Conservation (phyloP, 139 green algal genomes). For the Pycnococcus provasolii region DNA sequence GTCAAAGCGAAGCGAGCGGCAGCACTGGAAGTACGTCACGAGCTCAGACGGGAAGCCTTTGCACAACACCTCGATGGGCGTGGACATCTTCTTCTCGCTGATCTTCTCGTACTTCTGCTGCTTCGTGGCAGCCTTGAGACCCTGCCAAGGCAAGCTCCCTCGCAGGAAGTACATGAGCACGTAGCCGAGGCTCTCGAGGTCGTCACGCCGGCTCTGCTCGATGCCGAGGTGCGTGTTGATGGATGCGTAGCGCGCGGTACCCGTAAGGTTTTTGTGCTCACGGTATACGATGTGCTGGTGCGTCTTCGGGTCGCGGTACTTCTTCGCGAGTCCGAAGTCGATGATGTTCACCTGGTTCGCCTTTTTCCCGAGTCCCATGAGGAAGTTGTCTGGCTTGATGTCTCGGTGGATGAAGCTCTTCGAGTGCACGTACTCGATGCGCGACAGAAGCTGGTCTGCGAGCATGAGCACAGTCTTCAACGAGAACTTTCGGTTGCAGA, state of each 20-base stretch:
- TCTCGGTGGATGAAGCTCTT: constrained; percentile 96
- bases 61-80: constrained; percentile 91
- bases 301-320: constrained; percentile 95
- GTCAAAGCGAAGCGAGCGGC: constrained; percentile 89
- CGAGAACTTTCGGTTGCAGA: constrained; percentile 93
- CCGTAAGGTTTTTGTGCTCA: constrained; percentile 98
- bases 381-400: constrained; percentile 99
- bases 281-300: constrained; percentile 98
- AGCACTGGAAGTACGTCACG: constrained; percentile 94
- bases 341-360: constrained; percentile 99
- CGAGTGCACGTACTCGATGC: constrained; percentile 95
- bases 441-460: constrained; percentile 87
- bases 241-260: constrained; percentile 94
- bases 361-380: constrained; percentile 94
- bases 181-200: constrained; percentile 92
- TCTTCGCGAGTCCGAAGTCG: constrained; percentile 98
- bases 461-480: constrained; percentile 99
- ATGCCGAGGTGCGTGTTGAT: constrained; percentile 99
- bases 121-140: constrained; percentile 96
- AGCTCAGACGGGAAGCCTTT: constrained; percentile 95
- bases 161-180: constrained; percentile 99
- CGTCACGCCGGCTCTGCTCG: constrained; percentile 90
- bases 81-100: constrained; percentile 99
- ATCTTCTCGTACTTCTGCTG: constrained; percentile 99
- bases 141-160: constrained; percentile 90